Evolutionary conservation across 768 basidiomycete species (phyloP).

Genomic region (Termitomyces sp.): DNA sequence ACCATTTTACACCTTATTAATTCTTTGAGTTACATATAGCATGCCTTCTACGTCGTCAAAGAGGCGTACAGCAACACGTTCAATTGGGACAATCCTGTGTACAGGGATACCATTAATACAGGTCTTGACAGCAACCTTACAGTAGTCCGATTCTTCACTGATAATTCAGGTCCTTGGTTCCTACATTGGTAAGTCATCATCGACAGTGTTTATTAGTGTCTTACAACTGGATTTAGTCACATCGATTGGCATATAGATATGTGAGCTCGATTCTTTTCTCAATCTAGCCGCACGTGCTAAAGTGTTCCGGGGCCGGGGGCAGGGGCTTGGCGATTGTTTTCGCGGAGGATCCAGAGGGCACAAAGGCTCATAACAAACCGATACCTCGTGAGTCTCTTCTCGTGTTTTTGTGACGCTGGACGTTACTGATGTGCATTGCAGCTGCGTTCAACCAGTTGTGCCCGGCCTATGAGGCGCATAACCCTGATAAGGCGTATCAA

Average conservation of each 20-base stretch:
- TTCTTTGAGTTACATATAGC: slow-evolving; percentile 15
- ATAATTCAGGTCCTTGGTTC: slow-evolving; percentile 58
- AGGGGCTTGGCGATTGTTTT: slow-evolving; percentile 6
- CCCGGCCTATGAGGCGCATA: not conserved
- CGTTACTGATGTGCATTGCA: not conserved
- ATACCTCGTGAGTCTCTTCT: not conserved
- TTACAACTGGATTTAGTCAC: not conserved
- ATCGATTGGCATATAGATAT: slow-evolving; percentile 13
- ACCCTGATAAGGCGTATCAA: not conserved
- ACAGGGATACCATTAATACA: slow-evolving; percentile 31
- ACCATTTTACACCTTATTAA: not conserved
- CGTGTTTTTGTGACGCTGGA: not conserved
- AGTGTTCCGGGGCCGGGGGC: not conserved
- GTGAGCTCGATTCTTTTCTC: not conserved
- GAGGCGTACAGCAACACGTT: slow-evolving; percentile 24
- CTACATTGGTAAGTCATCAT: slow-evolving; percentile 1
- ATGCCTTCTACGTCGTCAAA: slow-evolving; percentile 33
- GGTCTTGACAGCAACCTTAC: slow-evolving; percentile 29
- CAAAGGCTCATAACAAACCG: not conserved
- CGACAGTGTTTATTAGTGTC: not conserved
- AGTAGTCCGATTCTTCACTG: slow-evolving; percentile 54
- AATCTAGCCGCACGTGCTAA: not conserved
- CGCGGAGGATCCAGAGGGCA: slow-evolving; percentile 5
- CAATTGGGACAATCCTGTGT: slow-evolving; percentile 16
- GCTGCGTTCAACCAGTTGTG: not conserved